phyloP scores from a whole-genome alignment of 768 basidiomycete species.

The Albatrellus ellisii region DNA sequence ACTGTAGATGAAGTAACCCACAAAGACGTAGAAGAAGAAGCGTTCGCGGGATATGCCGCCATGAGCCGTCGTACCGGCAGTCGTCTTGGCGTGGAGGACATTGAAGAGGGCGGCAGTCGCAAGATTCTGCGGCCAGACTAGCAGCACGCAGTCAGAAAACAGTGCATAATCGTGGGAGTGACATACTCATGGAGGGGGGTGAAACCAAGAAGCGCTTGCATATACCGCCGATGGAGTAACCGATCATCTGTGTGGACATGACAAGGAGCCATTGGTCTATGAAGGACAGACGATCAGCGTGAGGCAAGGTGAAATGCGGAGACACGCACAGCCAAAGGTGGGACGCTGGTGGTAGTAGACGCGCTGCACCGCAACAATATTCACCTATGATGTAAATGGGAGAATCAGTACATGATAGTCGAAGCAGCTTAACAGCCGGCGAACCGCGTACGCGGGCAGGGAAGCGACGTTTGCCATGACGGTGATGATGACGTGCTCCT shows the following conservation, averaged over 20 bases:
- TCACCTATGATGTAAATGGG: slow-evolving; percentile 22
- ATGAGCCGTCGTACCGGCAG: slow-evolving; percentile 45
- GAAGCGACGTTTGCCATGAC: slow-evolving; percentile 58
- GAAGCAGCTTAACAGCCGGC: not conserved
- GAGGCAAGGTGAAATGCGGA: slow-evolving; percentile 12
- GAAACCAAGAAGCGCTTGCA: slow-evolving; percentile 58
- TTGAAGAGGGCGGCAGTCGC: slow-evolving; percentile 65
- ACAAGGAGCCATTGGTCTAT: slow-evolving; percentile 45
- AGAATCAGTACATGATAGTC: not conserved
- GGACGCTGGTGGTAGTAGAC: slow-evolving; percentile 28
- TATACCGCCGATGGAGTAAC: slow-evolving; percentile 70
- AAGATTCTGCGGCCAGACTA: slow-evolving; percentile 19
- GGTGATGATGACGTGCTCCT: slow-evolving; percentile 66
- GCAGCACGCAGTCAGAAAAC: slow-evolving; percentile 37
- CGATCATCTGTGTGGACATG: slow-evolving; percentile 58
- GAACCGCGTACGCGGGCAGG: slow-evolving; percentile 46
- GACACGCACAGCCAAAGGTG: slow-evolving; percentile 25
- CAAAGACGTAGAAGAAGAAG: slow-evolving; percentile 58
- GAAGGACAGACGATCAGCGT: not conserved
- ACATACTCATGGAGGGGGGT: slow-evolving; percentile 34
- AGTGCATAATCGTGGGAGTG: not conserved
- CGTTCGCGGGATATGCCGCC: slow-evolving; percentile 52
- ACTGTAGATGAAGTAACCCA: not conserved
- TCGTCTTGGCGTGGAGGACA: slow-evolving; percentile 54
- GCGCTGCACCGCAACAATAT: slow-evolving; percentile 31